These are phyloP conservation scores for Leccinum incarnatum DNA, from an alignment of 768 basidiomycete species.

Conservation along the genomic window DNA sequence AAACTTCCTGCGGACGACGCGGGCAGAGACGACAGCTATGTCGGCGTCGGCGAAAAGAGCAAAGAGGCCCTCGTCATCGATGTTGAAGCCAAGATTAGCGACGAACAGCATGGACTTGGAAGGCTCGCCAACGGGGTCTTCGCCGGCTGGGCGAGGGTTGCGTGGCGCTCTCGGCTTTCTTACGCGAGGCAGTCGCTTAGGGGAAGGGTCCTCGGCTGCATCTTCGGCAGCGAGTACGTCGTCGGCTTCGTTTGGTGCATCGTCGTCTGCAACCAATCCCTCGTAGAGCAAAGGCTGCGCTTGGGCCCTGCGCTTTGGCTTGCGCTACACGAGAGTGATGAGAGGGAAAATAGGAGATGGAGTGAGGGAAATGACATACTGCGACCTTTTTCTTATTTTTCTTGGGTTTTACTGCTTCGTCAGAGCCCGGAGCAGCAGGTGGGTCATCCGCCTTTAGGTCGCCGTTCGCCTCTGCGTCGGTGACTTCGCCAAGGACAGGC, in stretches of 20 bases:
- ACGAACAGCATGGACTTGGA: slow-evolving; percentile 92
- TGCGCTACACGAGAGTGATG: slow-evolving; percentile 45
- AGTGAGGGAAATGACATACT: slow-evolving; percentile 35
- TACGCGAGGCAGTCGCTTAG: slow-evolving; percentile 43
- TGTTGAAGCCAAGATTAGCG: slow-evolving; percentile 94
- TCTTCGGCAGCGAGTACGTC: slow-evolving; percentile 37
- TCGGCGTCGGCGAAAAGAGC: slow-evolving; percentile 85
- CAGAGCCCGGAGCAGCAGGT: slow-evolving; percentile 46
- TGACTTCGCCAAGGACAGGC: slow-evolving; percentile 85
- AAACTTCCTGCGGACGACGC: slow-evolving; percentile 84
- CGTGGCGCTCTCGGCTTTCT: slow-evolving; percentile 61
- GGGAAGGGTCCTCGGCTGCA: slow-evolving; percentile 35
- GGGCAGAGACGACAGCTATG: slow-evolving; percentile 79
- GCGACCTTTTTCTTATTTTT: slow-evolving; percentile 76
- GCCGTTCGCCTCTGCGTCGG: slow-evolving; percentile 86
- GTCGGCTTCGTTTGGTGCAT: slow-evolving; percentile 27
- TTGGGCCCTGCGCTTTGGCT: slow-evolving; percentile 37
- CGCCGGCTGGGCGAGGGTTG: slow-evolving; percentile 66
- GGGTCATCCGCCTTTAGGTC: slow-evolving; percentile 61
- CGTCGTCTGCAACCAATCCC: slow-evolving; percentile 22
- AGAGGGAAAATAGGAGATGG: slow-evolving; percentile 1
- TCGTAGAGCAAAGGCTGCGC: too few species aligned
- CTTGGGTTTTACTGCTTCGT: slow-evolving; percentile 63
- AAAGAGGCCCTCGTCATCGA: slow-evolving; percentile 80
- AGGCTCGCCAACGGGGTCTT: slow-evolving; percentile 84